A percentile compares a stretch with the other conserved stretches of the same genome.
Conservation (phyloP, 2,329 filamentous ascomycete species). For the Apiospora marii region DNA sequence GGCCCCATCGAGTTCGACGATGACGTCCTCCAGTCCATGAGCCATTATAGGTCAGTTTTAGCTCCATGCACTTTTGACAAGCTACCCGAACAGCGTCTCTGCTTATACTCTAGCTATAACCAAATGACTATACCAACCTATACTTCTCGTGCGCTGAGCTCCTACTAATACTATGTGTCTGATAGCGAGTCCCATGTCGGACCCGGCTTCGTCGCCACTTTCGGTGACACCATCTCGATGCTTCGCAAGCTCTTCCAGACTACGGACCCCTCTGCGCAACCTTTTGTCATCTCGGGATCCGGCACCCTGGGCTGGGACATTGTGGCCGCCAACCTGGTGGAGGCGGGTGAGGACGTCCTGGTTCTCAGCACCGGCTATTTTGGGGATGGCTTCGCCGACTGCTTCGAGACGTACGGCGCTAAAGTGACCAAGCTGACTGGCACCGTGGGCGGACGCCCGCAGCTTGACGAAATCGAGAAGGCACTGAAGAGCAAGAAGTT, state of each 20-base stretch:
- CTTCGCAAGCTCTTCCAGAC: constrained; percentile 95
- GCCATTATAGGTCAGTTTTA: constrained; percentile 80
- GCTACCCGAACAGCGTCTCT: neutral
- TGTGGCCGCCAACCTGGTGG: constrained; percentile 90
- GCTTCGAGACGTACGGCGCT: constrained; percentile 88
- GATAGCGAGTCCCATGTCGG: constrained; percentile 91
- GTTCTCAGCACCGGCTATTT: constrained; percentile 98
- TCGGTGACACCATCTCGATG: constrained; percentile 88
- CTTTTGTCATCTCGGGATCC: constrained; percentile 92
- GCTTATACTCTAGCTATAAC: neutral
- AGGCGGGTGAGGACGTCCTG: constrained; percentile 87
- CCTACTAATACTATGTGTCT: neutral
- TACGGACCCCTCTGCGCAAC: constrained; percentile 80
- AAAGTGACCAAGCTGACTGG: constrained; percentile 90
- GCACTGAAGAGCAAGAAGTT: constrained; percentile 90
- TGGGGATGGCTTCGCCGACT: constrained; percentile 92
- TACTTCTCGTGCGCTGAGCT: neutral
- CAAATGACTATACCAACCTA: neutral
- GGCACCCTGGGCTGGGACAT: constrained; percentile 97
- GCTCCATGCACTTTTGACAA: neutral
- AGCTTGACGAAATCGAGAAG: constrained; percentile 86
- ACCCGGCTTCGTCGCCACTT: constrained; percentile 85
- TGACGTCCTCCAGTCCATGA: constrained; percentile 94
- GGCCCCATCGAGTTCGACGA: constrained; percentile 99
- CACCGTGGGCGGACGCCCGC: constrained; percentile 85